phyloP scores from a whole-genome alignment of 805 yeast species.

The Zygoascus tannicola region DNA sequence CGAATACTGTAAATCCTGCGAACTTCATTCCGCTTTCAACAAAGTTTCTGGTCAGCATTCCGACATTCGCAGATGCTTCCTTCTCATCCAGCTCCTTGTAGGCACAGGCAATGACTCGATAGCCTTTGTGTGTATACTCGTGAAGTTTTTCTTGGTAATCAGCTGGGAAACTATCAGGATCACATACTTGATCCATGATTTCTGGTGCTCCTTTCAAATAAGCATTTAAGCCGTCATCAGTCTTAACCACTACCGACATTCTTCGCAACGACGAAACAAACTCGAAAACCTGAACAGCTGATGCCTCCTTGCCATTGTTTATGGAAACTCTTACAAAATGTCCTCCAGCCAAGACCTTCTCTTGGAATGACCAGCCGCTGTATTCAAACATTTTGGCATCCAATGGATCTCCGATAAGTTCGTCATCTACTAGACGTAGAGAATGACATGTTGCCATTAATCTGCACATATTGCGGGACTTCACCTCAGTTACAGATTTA shows the following conservation, averaged over 20 bases:
- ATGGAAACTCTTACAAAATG: slow-evolving; percentile 9
- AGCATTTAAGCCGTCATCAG: slow-evolving; percentile 32
- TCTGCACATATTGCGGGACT: slow-evolving; percentile 27
- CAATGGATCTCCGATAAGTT: slow-evolving; percentile 84
- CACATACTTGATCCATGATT: slow-evolving; percentile 71
- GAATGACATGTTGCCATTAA: slow-evolving; percentile 82
- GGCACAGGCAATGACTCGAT: slow-evolving; percentile 92
- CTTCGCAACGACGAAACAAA: slow-evolving; percentile 78
- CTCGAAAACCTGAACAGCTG: slow-evolving; percentile 47
- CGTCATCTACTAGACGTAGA: slow-evolving; percentile 65
- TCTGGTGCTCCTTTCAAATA: slow-evolving; percentile 98
- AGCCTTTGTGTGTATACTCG: slow-evolving; percentile 86
- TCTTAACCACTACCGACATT: slow-evolving; percentile 73
- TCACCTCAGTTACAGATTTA: slow-evolving; percentile 3
- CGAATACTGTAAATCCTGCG: slow-evolving; percentile 85
- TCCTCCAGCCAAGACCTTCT: slow-evolving; percentile 36
- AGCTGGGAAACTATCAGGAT: slow-evolving; percentile 57
- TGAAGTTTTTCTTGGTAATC: slow-evolving; percentile 67
- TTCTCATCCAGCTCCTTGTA: slow-evolving; percentile 38
- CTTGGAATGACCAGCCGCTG: slow-evolving; percentile 67
- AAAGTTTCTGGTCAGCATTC: slow-evolving; percentile 44
- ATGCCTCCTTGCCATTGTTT: slow-evolving; percentile 11
- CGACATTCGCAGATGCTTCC: neutral
- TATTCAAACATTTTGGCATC: slow-evolving; percentile 92
- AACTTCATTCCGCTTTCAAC: slow-evolving; percentile 65